phyloP scores from a whole-genome alignment of 345 rosid species.

The Salix dunnii region DNA sequence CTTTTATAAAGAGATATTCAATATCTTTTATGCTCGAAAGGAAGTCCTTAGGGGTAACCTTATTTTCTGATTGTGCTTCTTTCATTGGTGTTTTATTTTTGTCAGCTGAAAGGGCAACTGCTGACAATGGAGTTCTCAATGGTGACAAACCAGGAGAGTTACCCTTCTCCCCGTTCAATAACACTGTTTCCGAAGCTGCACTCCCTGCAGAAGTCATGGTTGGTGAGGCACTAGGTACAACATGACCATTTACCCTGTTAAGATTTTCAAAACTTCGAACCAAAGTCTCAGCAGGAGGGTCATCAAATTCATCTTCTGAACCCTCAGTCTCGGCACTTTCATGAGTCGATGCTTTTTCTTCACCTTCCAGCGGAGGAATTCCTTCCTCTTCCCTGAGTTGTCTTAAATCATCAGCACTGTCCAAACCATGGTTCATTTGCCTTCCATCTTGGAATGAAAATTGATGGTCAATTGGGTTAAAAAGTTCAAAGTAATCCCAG shows the following conservation, averaged over 20 bases:
- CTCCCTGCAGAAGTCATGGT: constrained; percentile 32
- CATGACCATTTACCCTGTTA: constrained; percentile 52
- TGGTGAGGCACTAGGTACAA: constrained; percentile 35
- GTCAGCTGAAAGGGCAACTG: constrained; percentile 27
- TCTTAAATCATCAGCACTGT: constrained; percentile 45
- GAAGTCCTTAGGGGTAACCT: constrained; percentile 69
- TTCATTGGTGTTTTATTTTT: constrained; percentile 44
- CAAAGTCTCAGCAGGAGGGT: constrained; percentile 55
- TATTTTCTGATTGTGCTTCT: constrained; percentile 48
- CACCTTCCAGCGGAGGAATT: constrained; percentile 62
- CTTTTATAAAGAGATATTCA: constrained; percentile 70
- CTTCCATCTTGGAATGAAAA: constrained; percentile 54
- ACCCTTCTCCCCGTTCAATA: constrained; percentile 45
- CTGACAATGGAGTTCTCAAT: constrained; percentile 40
- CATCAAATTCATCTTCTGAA: constrained; percentile 76
- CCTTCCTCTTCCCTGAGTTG: constrained; percentile 54
- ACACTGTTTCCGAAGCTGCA: constrained; percentile 50
- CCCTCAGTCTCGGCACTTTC: constrained; percentile 55
- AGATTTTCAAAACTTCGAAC: constrained; percentile 74
- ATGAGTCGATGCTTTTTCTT: constrained; percentile 50
- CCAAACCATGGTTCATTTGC: constrained; percentile 32
- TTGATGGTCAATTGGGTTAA: constrained; percentile 58
- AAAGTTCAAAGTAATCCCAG: constrained; percentile 86
- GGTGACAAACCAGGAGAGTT: constrained; percentile 78
- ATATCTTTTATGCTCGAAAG: constrained; percentile 77